Percentiles rank a stretch among this genome's conserved stretches.
These are phyloP conservation scores for Glarea lozoyensis DNA, from an alignment of 495 filamentous ascomycete genomes.

Conservation along the genomic window DNA sequence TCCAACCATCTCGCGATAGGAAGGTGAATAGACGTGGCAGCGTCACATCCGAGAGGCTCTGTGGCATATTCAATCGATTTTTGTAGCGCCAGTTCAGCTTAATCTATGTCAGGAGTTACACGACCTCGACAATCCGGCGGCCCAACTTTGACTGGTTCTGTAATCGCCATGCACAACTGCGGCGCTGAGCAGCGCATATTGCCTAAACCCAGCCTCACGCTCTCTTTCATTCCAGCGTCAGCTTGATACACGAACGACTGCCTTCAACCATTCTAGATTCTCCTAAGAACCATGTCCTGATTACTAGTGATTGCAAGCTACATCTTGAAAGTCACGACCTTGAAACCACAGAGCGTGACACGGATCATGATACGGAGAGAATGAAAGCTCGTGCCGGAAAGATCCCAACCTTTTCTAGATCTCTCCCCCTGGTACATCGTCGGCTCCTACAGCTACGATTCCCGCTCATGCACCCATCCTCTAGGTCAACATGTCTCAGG, in stretches of 20 bases:
- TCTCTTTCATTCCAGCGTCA: not conserved
- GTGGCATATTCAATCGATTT: not conserved
- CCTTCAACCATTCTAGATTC: no score
- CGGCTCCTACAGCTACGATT: slow-evolving; percentile 1
- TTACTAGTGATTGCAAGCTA: no score
- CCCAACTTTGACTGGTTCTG: not conserved
- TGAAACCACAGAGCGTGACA: no score
- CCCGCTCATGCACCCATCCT: not conserved
- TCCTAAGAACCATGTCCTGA: no score
- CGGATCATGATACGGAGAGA: not conserved
- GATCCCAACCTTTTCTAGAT: no score
- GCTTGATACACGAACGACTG: not conserved
- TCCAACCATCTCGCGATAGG: no score
- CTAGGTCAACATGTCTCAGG: not conserved
- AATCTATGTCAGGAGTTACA: not conserved
- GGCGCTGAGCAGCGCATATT: slow-evolving; percentile 1
- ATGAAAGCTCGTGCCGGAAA: not conserved
- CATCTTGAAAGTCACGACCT: no score
- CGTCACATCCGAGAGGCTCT: no score
- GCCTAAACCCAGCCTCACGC: not conserved
- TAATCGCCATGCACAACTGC: slow-evolving; percentile 1
- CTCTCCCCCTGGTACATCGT: no score
- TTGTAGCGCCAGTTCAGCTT: not conserved
- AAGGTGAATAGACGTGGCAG: no score
- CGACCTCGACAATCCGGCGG: not conserved